phyloP scores from a whole-genome alignment of 2,329 filamentous ascomycete genomes.

The Sporothrix luriei region DNA sequence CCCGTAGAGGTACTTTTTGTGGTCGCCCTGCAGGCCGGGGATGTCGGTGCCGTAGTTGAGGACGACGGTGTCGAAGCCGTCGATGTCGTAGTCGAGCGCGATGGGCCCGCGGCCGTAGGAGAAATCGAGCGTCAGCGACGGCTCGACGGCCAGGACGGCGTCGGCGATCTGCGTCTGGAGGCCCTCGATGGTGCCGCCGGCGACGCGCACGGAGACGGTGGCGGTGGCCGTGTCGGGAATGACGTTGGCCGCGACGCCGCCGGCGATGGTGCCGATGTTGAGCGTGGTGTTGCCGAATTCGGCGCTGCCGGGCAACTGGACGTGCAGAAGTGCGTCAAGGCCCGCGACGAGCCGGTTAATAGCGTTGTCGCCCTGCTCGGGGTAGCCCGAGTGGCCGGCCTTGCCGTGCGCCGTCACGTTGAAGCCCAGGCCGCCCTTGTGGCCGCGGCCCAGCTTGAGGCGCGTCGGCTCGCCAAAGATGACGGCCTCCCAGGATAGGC shows the following conservation, averaged over 20 bases:
- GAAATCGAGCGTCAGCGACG: conserved; percentile 65
- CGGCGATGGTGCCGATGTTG: conserved; percentile 77
- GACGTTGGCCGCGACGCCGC: conserved; percentile 85
- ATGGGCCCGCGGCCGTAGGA: conserved; percentile 74
- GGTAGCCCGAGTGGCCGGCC: conserved; percentile 87
- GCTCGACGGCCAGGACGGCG: conserved; percentile 59
- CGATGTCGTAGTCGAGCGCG: conserved; percentile 75
- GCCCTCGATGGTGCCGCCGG: conserved; percentile 64
- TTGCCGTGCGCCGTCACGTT: conserved; percentile 69
- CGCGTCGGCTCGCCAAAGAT: conserved; percentile 96
- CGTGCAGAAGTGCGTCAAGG: conserved; percentile 65
- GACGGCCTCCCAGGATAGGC: conserved; percentile 61
- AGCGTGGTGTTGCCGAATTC: conserved; percentile 86
- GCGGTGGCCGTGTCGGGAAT: conserved; percentile 77
- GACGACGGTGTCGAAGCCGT: conserved; percentile 79
- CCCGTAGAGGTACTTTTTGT: conserved; percentile 69
- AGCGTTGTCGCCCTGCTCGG: conserved; percentile 83
- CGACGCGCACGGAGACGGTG: conserved; percentile 71
- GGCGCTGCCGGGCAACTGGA: conserved; percentile 73
- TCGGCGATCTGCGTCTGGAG: conserved; percentile 58
- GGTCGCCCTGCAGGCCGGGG: conserved; percentile 69
- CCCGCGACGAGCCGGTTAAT: conserved; percentile 80
- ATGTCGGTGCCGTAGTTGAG: conserved; percentile 96
- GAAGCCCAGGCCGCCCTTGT: conserved; percentile 81
- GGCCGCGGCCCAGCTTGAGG: conserved; percentile 80